A percentile compares a stretch with the other conserved stretches of the same genome.
phyloP scores from a whole-genome alignment of 805 yeast species.

The Monosporozyma unispora region DNA sequence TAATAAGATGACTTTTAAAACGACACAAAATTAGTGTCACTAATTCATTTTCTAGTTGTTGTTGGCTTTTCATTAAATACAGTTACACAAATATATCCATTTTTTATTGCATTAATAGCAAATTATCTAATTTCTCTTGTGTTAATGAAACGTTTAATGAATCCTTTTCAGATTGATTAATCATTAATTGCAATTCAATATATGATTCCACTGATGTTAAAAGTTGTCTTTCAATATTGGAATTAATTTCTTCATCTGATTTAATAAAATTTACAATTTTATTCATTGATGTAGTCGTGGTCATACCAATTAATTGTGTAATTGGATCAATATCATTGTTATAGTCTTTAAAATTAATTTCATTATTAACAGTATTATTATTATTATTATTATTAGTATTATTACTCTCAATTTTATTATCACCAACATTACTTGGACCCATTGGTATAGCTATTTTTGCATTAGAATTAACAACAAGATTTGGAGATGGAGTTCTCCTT shows the following conservation, averaged over 20 bases:
- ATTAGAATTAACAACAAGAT: background rate
- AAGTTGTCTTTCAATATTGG: slow-evolving; percentile 22
- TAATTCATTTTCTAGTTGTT: too few species aligned
- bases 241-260: background rate
- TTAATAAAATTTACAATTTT: background rate
- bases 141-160: slow-evolving; percentile 29
- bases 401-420: background rate
- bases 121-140: slow-evolving; percentile 29
- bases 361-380: background rate
- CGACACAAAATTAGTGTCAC: background rate
- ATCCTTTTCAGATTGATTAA: slow-evolving; percentile 25
- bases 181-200: background rate
- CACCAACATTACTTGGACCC: background rate
- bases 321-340: background rate
- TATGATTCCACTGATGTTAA: slow-evolving; percentile 8
- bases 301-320: background rate
- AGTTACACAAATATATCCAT: background rate
- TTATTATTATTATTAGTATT: background rate
- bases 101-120: slow-evolving; percentile 7
- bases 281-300: background rate
- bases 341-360: too few species aligned
- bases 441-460: background rate
- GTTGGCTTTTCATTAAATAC: too few species aligned
- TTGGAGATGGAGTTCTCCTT: background rate
- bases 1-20: too few species aligned